Conservation (phyloP, 768 basidiomycete genomes). For the Podaxis sp. region DNA sequence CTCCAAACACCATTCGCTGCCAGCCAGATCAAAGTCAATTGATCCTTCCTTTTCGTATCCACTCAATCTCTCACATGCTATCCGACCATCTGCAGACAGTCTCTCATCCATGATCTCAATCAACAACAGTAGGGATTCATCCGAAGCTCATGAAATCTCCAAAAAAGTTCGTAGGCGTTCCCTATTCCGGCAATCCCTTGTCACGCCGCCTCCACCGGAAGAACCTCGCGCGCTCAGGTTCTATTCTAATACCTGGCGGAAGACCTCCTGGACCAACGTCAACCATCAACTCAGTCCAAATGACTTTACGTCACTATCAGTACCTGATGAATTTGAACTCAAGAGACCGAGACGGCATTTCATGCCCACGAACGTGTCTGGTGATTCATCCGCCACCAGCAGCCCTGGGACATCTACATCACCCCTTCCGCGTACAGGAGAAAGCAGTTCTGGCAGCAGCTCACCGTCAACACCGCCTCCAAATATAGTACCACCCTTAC, state of each 20-base stretch:
- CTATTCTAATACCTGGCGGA: conserved; percentile 29
- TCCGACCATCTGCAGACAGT: conserved; percentile 25
- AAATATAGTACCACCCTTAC: conserved; percentile 7
- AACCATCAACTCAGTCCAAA: not conserved
- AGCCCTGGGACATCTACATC: conserved; percentile 17
- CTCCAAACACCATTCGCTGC: conserved; percentile 22
- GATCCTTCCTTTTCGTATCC: conserved; percentile 6
- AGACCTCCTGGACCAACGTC: conserved; percentile 20
- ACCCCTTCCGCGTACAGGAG: not conserved
- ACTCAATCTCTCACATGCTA: conserved; percentile 14
- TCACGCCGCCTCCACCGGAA: conserved; percentile 29
- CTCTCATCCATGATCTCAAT: conserved; percentile 24
- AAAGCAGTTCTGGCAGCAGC: conserved; percentile 20
- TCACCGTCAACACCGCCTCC: conserved; percentile 19
- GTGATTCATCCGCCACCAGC: conserved; percentile 42
- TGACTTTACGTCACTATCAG: not conserved
- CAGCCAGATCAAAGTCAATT: conserved; percentile 3
- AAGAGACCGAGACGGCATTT: conserved; percentile 39
- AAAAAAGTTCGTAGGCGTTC: conserved; percentile 28
- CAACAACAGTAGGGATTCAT: conserved; percentile 14
- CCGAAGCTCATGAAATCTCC: conserved; percentile 10
- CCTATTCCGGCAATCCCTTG: conserved; percentile 19
- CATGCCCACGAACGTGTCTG: conserved; percentile 44
- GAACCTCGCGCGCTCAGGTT: conserved; percentile 31
- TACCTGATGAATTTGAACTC: not conserved